A percentile compares a stretch with the other conserved stretches of the same genome.
Evolutionary conservation across 345 rosid genomes (phyloP).

Genomic region (Psidium guajava): DNA sequence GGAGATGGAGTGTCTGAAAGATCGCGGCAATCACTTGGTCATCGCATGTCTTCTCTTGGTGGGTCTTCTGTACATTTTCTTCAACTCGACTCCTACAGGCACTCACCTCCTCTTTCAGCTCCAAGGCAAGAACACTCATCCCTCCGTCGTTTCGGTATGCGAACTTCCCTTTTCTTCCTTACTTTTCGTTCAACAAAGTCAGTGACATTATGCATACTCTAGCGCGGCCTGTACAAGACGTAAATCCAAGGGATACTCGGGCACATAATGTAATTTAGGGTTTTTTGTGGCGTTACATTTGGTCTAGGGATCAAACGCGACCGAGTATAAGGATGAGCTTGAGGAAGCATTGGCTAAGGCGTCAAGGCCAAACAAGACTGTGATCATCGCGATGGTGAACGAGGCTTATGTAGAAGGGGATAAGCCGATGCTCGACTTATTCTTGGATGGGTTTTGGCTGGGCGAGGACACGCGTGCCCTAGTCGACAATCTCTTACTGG

Average conservation of each 20-base stretch:
- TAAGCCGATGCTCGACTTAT: slow-evolving; percentile 52
- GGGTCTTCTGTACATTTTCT: background rate
- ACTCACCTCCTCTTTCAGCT: background rate
- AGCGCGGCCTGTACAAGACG: background rate
- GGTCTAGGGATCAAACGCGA: background rate
- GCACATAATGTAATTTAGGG: background rate
- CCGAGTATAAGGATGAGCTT: background rate
- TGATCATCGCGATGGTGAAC: slow-evolving; percentile 29
- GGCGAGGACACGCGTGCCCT: slow-evolving; percentile 45
- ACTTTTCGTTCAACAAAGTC: background rate
- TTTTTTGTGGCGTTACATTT: background rate
- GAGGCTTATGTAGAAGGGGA: slow-evolving; percentile 39
- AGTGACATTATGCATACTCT: background rate
- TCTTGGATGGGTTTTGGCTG: slow-evolving; percentile 59
- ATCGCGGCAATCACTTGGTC: background rate
- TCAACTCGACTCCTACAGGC: background rate
- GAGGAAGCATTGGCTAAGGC: background rate
- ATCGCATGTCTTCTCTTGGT: background rate
- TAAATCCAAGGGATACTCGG: background rate
- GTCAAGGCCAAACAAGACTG: slow-evolving; percentile 5
- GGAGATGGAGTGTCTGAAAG: background rate
- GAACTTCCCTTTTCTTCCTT: background rate
- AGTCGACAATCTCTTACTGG: slow-evolving; percentile 35
- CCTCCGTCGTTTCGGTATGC: background rate
- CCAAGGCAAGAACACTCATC: background rate